phyloP scores from a whole-genome alignment of 2,329 filamentous ascomycete species.

The Trichoderma oligosporum region DNA sequence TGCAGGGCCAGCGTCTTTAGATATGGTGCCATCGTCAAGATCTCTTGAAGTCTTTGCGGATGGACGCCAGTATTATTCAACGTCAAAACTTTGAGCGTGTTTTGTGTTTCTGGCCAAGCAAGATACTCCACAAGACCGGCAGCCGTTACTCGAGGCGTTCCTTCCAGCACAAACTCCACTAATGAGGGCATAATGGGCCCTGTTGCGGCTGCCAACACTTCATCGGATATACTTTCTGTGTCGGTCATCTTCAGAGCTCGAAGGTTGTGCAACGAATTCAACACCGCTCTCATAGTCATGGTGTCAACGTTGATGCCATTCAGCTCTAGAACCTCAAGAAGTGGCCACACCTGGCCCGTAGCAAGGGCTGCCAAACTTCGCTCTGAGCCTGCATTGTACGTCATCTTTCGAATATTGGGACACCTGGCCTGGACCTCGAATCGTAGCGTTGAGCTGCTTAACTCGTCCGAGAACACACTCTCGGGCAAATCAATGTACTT shows the following conservation, averaged over 20 bases:
- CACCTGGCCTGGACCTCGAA: slow-evolving; percentile 83
- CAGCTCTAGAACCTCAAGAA: slow-evolving; percentile 70
- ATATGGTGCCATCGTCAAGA: slow-evolving; percentile 55
- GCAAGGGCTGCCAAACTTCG: slow-evolving; percentile 68
- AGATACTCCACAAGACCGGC: slow-evolving; percentile 69
- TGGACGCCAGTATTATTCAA: slow-evolving; percentile 69
- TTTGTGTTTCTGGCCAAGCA: slow-evolving; percentile 54
- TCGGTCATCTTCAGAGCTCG: slow-evolving; percentile 71
- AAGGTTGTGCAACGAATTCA: slow-evolving; percentile 63
- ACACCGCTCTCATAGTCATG: slow-evolving; percentile 63
- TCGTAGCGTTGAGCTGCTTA: slow-evolving; percentile 68
- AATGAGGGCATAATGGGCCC: slow-evolving; percentile 71
- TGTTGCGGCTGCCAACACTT: slow-evolving; percentile 65
- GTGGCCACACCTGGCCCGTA: slow-evolving; percentile 62
- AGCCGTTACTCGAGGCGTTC: slow-evolving; percentile 67
- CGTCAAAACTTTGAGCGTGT: slow-evolving; percentile 62
- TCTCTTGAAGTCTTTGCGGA: slow-evolving; percentile 55
- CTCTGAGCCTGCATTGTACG: slow-evolving; percentile 75
- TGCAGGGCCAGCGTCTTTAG: slow-evolving; percentile 57
- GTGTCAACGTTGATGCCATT: slow-evolving; percentile 66
- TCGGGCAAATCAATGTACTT: slow-evolving; percentile 88
- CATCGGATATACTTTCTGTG: slow-evolving; percentile 68
- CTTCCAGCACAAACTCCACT: slow-evolving; percentile 67
- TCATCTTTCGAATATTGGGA: slow-evolving; percentile 83
- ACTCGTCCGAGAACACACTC: slow-evolving; percentile 79